Evolutionary conservation across 306 rosid genomes (phyloP), one percentile per base, ranked within the genome.

Genomic region (Cucumis cinereus): DNA sequence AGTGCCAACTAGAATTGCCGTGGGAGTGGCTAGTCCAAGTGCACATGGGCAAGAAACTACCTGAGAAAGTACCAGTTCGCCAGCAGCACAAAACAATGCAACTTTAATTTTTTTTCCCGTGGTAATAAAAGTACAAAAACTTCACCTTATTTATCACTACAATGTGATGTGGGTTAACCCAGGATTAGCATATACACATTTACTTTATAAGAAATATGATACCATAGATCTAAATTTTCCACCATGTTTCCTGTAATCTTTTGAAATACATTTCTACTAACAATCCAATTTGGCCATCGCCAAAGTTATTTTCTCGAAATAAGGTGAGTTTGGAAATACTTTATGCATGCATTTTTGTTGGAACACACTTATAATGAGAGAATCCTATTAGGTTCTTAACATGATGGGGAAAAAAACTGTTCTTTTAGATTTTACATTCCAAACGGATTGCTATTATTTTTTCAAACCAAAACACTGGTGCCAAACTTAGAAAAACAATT

Each of bases 11-110:
- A 95, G 88, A 84, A 92, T 95, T 81, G 99, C 96, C 43, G 98
- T 95, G 68, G 98, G 99, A 74, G 99, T 94, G 77, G 97, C 99
- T 74, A 94, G 98, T 84, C 99, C 99, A 82, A 94, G 74, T 69
- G 97, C 99, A 77, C 99, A 95, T 49, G 99, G 99, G 82, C 98
- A 95, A 80, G 98, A 95, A 79, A 95, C 98, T 76, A 95, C 99
- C 98, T 94, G 92, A 74, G 82, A 33, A 72, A 43, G 24, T 6
- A 57, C 17, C 79, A 73, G 60, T 59, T 59, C 22, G 35, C 56
- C 73, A 63, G 10, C n/a, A 5, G 33, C 4, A 16, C 56, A 50
- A 72, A 76, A 28, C 20, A 33, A 68, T 69, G 56, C 55, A 43
- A 69, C 74, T 66, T 70, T 24, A 30, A 14, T 14, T 68, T 33